These are phyloP conservation scores for Azolla pinnata DNA, from an alignment of 75 land plant genomes.

Conservation along the genomic window DNA sequence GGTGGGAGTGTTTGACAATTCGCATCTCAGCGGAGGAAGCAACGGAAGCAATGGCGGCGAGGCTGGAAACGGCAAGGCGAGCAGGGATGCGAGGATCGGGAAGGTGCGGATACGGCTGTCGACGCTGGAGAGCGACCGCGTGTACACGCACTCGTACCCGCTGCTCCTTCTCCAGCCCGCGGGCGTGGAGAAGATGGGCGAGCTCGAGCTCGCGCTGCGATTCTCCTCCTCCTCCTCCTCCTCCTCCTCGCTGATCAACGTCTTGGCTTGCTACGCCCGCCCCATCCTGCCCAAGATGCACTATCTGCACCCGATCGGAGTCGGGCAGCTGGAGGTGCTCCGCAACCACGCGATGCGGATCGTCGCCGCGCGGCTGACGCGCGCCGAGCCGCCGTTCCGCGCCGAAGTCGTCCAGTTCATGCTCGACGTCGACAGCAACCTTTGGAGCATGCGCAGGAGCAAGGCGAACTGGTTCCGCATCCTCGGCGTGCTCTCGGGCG, in stretches of 20 bases:
- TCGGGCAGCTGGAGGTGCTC: slow-evolving; percentile 53
- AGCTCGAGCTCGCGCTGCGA: slow-evolving; percentile 66
- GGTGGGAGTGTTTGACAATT: slow-evolving; percentile 75
- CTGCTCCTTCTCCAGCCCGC: slow-evolving; percentile 36
- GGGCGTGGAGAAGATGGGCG: slow-evolving; percentile 88
- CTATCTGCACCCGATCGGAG: slow-evolving; percentile 64
- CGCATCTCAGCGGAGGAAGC: slow-evolving; percentile 40
- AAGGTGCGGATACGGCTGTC: slow-evolving; percentile 71
- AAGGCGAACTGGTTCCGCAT: slow-evolving; percentile 61
- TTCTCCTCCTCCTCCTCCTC: slow-evolving; percentile 60
- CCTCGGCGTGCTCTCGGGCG: slow-evolving; percentile 55
- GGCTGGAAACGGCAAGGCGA: too few species aligned
- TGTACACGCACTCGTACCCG: slow-evolving; percentile 65
- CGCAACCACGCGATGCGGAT: slow-evolving; percentile 50
- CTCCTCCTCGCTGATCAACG: slow-evolving; percentile 41
- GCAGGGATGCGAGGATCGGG: slow-evolving; percentile 52
- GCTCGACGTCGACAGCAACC: slow-evolving; percentile 64
- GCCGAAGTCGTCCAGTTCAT: slow-evolving; percentile 68
- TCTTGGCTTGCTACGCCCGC: slow-evolving; percentile 39
- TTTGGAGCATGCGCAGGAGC: slow-evolving; percentile 70
- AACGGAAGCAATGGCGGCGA: slow-evolving; percentile 16
- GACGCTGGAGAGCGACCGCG: slow-evolving; percentile 66
- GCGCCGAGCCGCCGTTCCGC: slow-evolving; percentile 72
- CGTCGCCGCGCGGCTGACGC: slow-evolving; percentile 50
- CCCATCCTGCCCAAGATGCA: slow-evolving; percentile 78